Conservation (phyloP, 2,329 filamentous ascomycete genomes). For the Talaromyces sp. region DNA sequence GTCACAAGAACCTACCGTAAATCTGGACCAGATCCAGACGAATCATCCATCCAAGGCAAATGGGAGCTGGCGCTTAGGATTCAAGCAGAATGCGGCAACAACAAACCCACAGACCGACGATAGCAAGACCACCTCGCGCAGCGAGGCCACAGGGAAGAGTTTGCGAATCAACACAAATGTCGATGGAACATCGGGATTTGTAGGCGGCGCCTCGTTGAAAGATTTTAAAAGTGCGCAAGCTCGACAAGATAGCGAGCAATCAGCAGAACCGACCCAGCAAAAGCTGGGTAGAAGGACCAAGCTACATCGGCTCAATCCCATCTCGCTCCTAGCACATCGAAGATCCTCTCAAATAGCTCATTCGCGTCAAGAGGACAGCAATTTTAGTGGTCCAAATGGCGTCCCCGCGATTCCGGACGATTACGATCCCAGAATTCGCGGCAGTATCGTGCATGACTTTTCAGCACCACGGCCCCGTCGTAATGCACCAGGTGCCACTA, state of each 20-base stretch:
- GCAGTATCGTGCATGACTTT: slow-evolving; percentile 62
- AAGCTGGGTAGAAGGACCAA: slow-evolving; percentile 45
- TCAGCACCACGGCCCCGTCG: slow-evolving; percentile 53
- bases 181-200: slow-evolving; percentile 6
- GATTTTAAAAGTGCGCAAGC: slow-evolving; percentile 16
- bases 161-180: slow-evolving; percentile 12
- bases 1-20: slow-evolving; percentile 10
- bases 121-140: background rate
- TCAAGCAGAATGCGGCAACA: slow-evolving; percentile 1
- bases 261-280: slow-evolving; percentile 23
- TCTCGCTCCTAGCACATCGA: slow-evolving; percentile 55
- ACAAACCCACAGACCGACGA: background rate
- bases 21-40: background rate
- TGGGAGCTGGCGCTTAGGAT: slow-evolving; percentile 9
- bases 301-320: slow-evolving; percentile 56
- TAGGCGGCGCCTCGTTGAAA: slow-evolving; percentile 11
- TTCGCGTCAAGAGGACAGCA: slow-evolving; percentile 47
- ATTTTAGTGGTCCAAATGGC: slow-evolving; percentile 45
- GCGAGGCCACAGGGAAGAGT: slow-evolving; percentile 1
- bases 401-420: slow-evolving; percentile 54
- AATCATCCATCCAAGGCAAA: slow-evolving; percentile 4
- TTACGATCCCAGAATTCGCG: slow-evolving; percentile 60
- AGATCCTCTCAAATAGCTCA: slow-evolving; percentile 50
- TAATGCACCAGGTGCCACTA: slow-evolving; percentile 23
- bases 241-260: slow-evolving; percentile 24